phyloP scores from a whole-genome alignment of 2,329 filamentous ascomycete genomes.

The Alternaria novae-zelandiae region DNA sequence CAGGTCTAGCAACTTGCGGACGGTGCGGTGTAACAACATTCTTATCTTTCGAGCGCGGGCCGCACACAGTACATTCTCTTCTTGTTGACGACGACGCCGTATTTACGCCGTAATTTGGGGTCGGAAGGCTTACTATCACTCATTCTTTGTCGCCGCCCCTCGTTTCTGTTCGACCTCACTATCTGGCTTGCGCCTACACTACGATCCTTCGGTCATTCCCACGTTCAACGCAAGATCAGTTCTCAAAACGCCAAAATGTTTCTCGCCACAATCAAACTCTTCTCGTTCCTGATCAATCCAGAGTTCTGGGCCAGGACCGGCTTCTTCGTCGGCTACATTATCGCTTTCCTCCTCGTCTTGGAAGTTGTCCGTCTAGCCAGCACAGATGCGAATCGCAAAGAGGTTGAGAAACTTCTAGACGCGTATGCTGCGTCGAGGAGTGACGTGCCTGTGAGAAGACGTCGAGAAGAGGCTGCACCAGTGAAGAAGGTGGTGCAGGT shows the following conservation, averaged over 20 bases:
- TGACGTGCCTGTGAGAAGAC: background rate
- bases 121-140: background rate
- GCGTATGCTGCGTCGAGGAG: conserved; percentile 20
- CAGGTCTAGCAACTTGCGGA: background rate
- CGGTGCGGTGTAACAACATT: background rate
- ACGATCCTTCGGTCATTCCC: background rate
- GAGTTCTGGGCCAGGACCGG: conserved; percentile 24
- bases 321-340: conserved; percentile 32
- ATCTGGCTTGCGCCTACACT: background rate
- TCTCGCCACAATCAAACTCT: conserved; percentile 1
- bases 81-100: background rate
- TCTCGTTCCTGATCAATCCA: conserved; percentile 17
- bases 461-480: background rate
- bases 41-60: background rate
- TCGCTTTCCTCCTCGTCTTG: conserved; percentile 28
- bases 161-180: background rate
- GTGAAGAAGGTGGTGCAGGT: background rate
- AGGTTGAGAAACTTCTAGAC: conserved; percentile 31
- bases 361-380: conserved; percentile 28
- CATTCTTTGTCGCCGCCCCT: background rate
- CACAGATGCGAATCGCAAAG: conserved; percentile 31
- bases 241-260: background rate
- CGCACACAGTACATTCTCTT: background rate
- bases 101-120: background rate
- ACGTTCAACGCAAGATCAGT: background rate